These are phyloP conservation scores for Pseudocercospora crystallina DNA, from an alignment of 2,329 filamentous ascomycete genomes.

Conservation along the genomic window DNA sequence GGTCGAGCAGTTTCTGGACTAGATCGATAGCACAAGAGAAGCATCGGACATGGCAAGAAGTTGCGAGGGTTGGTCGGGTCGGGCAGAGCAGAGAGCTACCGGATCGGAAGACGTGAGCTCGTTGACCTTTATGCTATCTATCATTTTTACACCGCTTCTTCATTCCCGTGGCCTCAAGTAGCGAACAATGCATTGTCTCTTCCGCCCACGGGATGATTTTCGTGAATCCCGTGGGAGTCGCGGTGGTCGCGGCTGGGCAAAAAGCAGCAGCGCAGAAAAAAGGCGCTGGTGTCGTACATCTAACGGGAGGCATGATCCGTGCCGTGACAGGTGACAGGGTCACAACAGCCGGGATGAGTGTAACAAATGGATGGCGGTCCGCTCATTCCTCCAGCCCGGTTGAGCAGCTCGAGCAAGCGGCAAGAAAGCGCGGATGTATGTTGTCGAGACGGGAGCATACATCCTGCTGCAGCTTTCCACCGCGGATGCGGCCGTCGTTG, in stretches of 20 bases:
- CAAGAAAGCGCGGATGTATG: constrained; percentile 1
- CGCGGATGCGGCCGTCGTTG: constrained; percentile 6
- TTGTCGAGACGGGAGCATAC: constrained; percentile 6
- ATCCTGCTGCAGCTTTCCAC: not conserved
- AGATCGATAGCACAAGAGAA: constrained; percentile 3
- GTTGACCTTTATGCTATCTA: constrained; percentile 23
- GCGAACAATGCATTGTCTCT: constrained; percentile 16
- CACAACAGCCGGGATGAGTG: not conserved
- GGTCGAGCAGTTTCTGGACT: not conserved
- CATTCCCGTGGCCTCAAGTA: not conserved
- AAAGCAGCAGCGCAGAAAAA: no score
- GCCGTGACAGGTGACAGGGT: constrained; percentile 11
- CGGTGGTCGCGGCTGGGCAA: no score
- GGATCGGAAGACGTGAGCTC: not conserved
- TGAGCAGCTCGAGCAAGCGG: constrained; percentile 10
- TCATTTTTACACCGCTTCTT: constrained; percentile 27
- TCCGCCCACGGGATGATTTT: not conserved
- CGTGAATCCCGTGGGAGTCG: no score
- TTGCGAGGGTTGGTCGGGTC: no score
- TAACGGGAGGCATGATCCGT: not conserved
- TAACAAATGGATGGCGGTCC: constrained; percentile 2
- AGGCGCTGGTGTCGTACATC: no score
- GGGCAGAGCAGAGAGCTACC: no score
- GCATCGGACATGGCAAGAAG: not conserved
- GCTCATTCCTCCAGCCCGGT: constrained; percentile 13